Evolutionary conservation across 2,329 filamentous ascomycete genomes (phyloP).

Genomic region (Leptographium procerum): DNA sequence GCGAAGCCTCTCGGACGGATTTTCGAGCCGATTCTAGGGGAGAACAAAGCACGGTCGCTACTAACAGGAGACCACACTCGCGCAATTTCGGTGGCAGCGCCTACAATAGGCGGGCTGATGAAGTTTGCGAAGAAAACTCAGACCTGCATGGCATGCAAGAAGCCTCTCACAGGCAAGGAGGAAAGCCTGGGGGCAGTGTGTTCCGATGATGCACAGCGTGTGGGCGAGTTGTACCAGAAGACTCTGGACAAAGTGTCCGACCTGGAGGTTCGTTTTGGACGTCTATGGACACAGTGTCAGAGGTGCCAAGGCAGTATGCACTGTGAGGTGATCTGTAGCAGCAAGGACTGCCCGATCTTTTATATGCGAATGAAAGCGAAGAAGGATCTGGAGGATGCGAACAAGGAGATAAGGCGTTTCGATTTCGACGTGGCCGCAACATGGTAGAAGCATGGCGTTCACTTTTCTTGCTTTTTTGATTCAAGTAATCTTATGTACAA

Average conservation of each 20-base stretch:
- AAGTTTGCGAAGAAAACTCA: slow-evolving; percentile 97
- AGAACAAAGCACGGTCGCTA: slow-evolving; percentile 68
- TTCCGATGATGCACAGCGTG: slow-evolving; percentile 67
- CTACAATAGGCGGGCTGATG: slow-evolving; percentile 88
- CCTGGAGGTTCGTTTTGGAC: slow-evolving; percentile 81
- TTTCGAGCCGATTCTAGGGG: slow-evolving; percentile 93
- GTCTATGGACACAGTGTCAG: slow-evolving; percentile 97
- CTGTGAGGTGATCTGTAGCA: slow-evolving; percentile 94
- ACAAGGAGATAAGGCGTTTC: slow-evolving; percentile 81
- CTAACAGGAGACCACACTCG: slow-evolving; percentile 90
- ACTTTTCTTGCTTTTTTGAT: not conserved
- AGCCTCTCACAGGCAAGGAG: slow-evolving; percentile 69
- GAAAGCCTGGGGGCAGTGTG: slow-evolving; percentile 75
- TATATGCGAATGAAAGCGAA: slow-evolving; percentile 99
- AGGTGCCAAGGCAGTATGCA: slow-evolving; percentile 96
- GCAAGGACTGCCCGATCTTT: slow-evolving; percentile 95
- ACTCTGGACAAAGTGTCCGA: slow-evolving; percentile 81
- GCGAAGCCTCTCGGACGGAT: slow-evolving; percentile 90
- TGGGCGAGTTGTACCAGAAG: slow-evolving; percentile 89
- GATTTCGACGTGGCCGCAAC: slow-evolving; percentile 69
- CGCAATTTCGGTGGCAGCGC: slow-evolving; percentile 84
- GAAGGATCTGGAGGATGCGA: slow-evolving; percentile 93
- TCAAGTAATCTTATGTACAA: too few relatives aligned
- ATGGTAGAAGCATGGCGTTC: slow-evolving; percentile 26
- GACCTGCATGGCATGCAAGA: slow-evolving; percentile 99